These are phyloP conservation scores for Gynandropsis gynandra DNA, from an alignment of 345 rosid genomes.

Conservation along the genomic window DNA sequence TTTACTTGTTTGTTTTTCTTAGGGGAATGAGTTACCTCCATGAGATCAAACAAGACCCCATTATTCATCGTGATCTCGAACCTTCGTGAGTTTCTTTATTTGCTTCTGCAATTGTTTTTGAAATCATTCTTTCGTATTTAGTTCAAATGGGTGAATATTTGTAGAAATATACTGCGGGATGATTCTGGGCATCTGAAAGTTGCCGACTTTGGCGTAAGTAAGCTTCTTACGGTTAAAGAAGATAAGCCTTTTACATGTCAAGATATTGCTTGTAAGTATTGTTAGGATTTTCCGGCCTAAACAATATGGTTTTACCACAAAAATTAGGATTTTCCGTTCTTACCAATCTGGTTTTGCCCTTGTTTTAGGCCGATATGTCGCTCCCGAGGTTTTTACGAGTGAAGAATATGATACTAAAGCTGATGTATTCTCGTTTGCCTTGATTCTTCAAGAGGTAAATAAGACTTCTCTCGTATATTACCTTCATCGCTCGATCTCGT, in stretches of 20 bases:
- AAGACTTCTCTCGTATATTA: neutral
- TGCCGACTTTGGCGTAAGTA: conserved; percentile 94
- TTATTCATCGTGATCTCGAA: conserved; percentile 96
- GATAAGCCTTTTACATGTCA: conserved; percentile 55
- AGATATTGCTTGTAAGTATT: conserved; percentile 62
- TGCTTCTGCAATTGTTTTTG: neutral
- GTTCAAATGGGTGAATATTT: conserved; percentile 28
- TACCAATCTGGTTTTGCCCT: neutral
- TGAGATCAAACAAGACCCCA: conserved; percentile 76
- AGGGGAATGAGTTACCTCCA: conserved; percentile 98
- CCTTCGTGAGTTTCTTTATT: conserved; percentile 73
- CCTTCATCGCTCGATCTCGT: too few relatives aligned
- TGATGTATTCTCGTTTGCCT: conserved; percentile 89
- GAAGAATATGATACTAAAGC: conserved; percentile 84
- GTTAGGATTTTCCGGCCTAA: too few relatives aligned
- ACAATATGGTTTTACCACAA: too few relatives aligned
- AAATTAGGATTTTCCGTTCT: too few relatives aligned
- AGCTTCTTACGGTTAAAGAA: conserved; percentile 83
- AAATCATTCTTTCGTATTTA: conserved; percentile 1
- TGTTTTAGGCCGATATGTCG: conserved; percentile 68
- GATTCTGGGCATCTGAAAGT: conserved; percentile 94
- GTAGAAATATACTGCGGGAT: conserved; percentile 89
- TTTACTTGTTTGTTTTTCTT: conserved; percentile 16
- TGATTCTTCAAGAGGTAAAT: conserved; percentile 83
- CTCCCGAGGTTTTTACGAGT: conserved; percentile 71